These are phyloP conservation scores for Leccinum pseudoinsigne DNA, from an alignment of 1,284 basidiomycete species.

Conservation along the genomic window DNA sequence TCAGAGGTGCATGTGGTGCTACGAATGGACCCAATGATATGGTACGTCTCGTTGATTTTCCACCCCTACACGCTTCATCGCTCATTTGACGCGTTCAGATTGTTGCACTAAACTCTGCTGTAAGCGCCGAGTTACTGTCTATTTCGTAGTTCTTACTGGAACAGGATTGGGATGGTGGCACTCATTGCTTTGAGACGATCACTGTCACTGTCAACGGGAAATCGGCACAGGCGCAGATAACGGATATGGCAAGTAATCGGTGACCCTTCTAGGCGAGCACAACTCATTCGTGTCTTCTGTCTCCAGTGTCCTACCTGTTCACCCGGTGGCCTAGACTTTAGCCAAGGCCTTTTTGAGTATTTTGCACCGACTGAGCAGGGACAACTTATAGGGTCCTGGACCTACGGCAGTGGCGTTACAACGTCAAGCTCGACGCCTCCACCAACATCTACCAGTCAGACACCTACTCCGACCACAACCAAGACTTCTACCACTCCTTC, in stretches of 20 bases:
- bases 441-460: conserved; percentile 11
- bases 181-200: conserved; percentile 54
- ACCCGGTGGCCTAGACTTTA: conserved; percentile 48
- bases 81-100: conserved; percentile 34
- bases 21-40: conserved; percentile 28
- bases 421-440: conserved; percentile 21
- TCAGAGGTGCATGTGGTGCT: conserved; percentile 32
- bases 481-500: conserved; percentile 6
- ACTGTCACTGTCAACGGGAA: conserved; percentile 57
- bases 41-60: conserved; percentile 16
- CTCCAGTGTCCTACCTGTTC: conserved; percentile 42
- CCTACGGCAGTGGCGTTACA: conserved; percentile 29
- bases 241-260: conserved; percentile 44
- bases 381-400: conserved; percentile 42
- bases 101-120: conserved; percentile 43
- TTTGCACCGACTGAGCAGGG: conserved; percentile 39
- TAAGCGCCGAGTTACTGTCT: conserved; percentile 19
- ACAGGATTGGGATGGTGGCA: conserved; percentile 41
- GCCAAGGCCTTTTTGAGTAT: conserved; percentile 45
- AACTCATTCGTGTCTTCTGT: not conserved
- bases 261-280: not conserved
- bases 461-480: conserved; percentile 11
- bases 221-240: conserved; percentile 51
- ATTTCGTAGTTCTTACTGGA: conserved; percentile 5
- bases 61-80: not conserved